A percentile compares a stretch with the other conserved stretches of the same genome.
Conservation (phyloP, 345 rosid species). For the Euphorbia pulcherrima region DNA sequence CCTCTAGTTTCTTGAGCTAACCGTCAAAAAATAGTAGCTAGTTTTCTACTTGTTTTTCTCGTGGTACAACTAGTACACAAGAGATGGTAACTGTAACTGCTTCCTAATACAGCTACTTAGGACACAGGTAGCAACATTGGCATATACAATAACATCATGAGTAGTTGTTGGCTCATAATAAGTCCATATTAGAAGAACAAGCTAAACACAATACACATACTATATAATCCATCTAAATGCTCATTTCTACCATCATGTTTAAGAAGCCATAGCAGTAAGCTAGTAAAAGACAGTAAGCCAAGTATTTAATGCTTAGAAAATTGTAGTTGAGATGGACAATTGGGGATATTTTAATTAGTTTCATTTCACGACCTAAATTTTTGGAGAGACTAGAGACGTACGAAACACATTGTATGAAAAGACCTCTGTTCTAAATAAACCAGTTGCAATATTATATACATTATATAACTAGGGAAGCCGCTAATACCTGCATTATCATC, state of each 20-base stretch:
- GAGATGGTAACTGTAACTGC: not conserved
- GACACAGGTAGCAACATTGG: not conserved
- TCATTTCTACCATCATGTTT: slow-evolving; percentile 5
- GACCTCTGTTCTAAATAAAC: not conserved
- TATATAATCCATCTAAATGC: too few species aligned
- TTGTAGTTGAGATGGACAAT: not conserved
- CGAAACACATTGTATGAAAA: not conserved
- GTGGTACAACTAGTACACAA: not conserved
- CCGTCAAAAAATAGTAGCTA: not conserved
- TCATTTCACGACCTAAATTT: not conserved
- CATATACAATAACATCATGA: not conserved
- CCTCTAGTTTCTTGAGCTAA: not conserved
- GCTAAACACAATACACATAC: not conserved
- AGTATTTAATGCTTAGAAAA: not conserved
- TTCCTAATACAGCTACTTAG: not conserved
- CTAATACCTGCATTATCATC: slow-evolving; percentile 64
- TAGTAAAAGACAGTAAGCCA: too few species aligned
- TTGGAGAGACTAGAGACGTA: not conserved
- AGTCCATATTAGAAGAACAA: not conserved
- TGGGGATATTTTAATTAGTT: not conserved
- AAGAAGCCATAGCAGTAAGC: too few species aligned
- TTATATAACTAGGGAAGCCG: not conserved
- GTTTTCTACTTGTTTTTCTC: too few species aligned
- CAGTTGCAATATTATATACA: too few species aligned
- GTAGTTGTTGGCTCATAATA: not conserved